Evolutionary conservation across 441 rosid genomes (phyloP).

Genomic region (Daphne laureola): DNA sequence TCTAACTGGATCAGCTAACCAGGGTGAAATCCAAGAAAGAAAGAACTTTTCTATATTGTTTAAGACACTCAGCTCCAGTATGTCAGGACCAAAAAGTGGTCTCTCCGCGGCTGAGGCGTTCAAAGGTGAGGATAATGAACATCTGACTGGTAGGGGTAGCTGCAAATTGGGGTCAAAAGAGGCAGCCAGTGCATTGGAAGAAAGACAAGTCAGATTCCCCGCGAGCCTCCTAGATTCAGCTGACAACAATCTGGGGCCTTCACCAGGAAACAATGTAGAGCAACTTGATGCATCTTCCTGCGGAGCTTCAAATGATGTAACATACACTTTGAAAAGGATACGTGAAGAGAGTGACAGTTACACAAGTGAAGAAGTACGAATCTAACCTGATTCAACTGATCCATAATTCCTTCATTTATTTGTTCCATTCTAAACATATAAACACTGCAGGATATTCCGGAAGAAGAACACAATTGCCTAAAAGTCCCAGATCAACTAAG

Average conservation of each 20-base stretch:
- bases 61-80: constrained; percentile 7
- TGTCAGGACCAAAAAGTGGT: constrained; percentile 3
- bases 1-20: background rate
- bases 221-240: background rate
- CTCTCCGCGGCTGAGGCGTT: background rate
- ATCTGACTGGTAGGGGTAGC: background rate
- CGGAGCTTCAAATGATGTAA: constrained; percentile 33
- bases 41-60: constrained; percentile 16
- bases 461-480: constrained; percentile 23
- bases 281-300: constrained; percentile 23
- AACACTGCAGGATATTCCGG: constrained; percentile 29
- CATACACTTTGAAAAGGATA: constrained; percentile 17
- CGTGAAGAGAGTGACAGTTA: constrained; percentile 21
- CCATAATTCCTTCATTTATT: background rate
- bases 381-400: constrained; percentile 2
- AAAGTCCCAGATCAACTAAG: constrained; percentile 23
- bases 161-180: constrained; percentile 2
- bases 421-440: constrained; percentile 3
- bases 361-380: constrained; percentile 33
- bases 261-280: constrained; percentile 14
- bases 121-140: too few species aligned
- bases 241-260: background rate
- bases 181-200: constrained; percentile 5
- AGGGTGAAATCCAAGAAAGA: constrained; percentile 1
- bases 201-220: background rate